These are phyloP conservation scores for Halteria grandinella DNA, from an alignment of 73 alveolate species.

Conservation along the genomic window DNA sequence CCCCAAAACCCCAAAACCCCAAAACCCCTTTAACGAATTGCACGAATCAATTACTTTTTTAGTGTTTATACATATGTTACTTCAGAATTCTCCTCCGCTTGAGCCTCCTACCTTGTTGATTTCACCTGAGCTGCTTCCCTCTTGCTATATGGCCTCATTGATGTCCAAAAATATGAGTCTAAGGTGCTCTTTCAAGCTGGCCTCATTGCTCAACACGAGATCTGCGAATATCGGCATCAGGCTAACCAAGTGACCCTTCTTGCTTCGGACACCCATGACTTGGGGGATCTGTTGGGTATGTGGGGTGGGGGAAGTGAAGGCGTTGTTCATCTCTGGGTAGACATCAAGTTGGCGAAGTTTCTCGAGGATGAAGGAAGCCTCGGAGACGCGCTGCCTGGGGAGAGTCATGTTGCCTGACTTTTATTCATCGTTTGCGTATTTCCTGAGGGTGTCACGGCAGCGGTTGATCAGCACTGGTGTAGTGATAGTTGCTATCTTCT, in stretches of 20 bases:
- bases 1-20: too few species aligned
- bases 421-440: slow-evolving; percentile 77
- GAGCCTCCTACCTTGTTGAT: slow-evolving; percentile 34
- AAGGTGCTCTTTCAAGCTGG: slow-evolving; percentile 74
- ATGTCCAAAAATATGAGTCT: slow-evolving; percentile 81
- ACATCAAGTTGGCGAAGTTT: slow-evolving; percentile 75
- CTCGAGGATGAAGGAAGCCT: slow-evolving; percentile 75
- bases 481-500: slow-evolving; percentile 80
- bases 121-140: background rate
- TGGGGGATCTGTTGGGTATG: slow-evolving; percentile 18
- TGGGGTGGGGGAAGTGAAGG: background rate
- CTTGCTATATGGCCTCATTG: background rate
- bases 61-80: background rate
- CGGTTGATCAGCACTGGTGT: slow-evolving; percentile 86
- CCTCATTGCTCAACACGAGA: slow-evolving; percentile 81
- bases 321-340: slow-evolving; percentile 77
- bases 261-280: too few species aligned
- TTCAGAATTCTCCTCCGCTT: slow-evolving; percentile 49
- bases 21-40: too few species aligned
- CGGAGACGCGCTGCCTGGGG: slow-evolving; percentile 74
- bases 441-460: slow-evolving; percentile 84
- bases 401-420: slow-evolving; percentile 79
- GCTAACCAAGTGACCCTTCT: slow-evolving; percentile 81
- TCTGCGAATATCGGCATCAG: slow-evolving; percentile 84
- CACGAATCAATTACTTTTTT: background rate